These are phyloP conservation scores for Melanopsichium pennsylvanicum DNA, from an alignment of 1,284 basidiomycete genomes.

Conservation along the genomic window DNA sequence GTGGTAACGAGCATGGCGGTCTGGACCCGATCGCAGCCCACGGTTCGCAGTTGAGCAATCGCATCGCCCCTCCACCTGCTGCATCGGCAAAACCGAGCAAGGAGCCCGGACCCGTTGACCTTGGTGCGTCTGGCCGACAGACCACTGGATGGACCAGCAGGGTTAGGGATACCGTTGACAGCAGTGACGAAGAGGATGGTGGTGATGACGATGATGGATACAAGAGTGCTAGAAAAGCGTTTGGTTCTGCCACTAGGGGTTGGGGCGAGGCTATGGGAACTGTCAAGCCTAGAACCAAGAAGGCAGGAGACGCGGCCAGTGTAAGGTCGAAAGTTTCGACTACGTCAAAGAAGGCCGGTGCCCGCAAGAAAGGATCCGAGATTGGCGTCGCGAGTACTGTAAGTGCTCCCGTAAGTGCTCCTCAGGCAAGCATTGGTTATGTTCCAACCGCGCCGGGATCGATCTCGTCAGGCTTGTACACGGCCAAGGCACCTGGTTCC, in stretches of 20 bases:
- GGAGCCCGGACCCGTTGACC: conserved; percentile 43
- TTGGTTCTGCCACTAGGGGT: conserved; percentile 53
- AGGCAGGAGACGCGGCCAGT: conserved; percentile 27
- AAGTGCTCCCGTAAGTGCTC: conserved; percentile 4
- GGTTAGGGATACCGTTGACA: conserved; percentile 40
- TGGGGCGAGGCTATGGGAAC: conserved; percentile 57
- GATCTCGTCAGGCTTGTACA: conserved; percentile 31
- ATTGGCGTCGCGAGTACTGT: not conserved
- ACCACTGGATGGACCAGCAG: conserved; percentile 56
- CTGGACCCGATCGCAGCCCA: conserved; percentile 36
- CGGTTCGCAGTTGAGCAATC: conserved; percentile 33
- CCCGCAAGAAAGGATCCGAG: conserved; percentile 10
- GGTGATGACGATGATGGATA: conserved; percentile 51
- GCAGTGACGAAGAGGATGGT: conserved; percentile 59
- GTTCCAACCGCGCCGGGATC: conserved; percentile 33
- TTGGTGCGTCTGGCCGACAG: conserved; percentile 35
- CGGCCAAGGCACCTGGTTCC: conserved; percentile 37
- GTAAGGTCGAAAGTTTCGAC: conserved; percentile 33
- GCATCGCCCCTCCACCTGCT: conserved; percentile 53
- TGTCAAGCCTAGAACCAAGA: conserved; percentile 29
- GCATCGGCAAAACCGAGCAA: conserved; percentile 31
- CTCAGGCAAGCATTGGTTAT: conserved; percentile 23
- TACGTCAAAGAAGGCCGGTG: conserved; percentile 21
- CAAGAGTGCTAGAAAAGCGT: conserved; percentile 55
- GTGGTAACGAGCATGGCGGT: conserved; percentile 38